Conservation (phyloP, 2,329 filamentous ascomycete species). For the Remersonia thermophila region DNA sequence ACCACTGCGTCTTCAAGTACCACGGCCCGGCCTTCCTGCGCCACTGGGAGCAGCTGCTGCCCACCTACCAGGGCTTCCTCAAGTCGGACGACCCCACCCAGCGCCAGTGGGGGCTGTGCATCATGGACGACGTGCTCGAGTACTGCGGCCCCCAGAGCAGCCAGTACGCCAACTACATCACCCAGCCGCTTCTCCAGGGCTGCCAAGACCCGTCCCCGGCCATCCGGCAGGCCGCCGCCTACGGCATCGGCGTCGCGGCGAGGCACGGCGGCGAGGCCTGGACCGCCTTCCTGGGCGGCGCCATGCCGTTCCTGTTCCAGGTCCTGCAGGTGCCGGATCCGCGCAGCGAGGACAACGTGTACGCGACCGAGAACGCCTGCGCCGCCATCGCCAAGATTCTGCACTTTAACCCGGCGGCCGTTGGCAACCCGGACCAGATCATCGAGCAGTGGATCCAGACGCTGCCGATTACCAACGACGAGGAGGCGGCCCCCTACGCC, state of each 20-base stretch:
- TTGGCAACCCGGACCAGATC: slow-evolving; percentile 64
- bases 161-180: slow-evolving; percentile 75
- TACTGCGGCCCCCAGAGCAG: slow-evolving; percentile 87
- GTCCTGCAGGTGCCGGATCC: slow-evolving; percentile 71
- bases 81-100: slow-evolving; percentile 74
- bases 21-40: slow-evolving; percentile 75
- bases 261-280: slow-evolving; percentile 81
- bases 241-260: slow-evolving; percentile 89
- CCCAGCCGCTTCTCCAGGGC: slow-evolving; percentile 74
- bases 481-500: slow-evolving; percentile 92
- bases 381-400: slow-evolving; percentile 95
- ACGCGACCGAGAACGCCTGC: slow-evolving; percentile 94
- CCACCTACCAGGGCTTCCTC: slow-evolving; percentile 78
- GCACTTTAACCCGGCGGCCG: slow-evolving; percentile 70
- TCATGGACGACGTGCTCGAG: slow-evolving; percentile 95
- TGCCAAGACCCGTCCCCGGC: slow-evolving; percentile 78
- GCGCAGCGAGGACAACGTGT: slow-evolving; percentile 83
- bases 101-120: slow-evolving; percentile 96
- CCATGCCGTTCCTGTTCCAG: slow-evolving; percentile 72
- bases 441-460: slow-evolving; percentile 82
- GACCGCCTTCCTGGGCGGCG: slow-evolving; percentile 74
- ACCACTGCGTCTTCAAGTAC: slow-evolving; percentile 98
- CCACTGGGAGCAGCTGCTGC: slow-evolving; percentile 74
- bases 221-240: slow-evolving; percentile 89
- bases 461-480: slow-evolving; percentile 83